Base-by-base conservation (phyloP, 208 protist species). In the Leishmania arabica region DNA sequence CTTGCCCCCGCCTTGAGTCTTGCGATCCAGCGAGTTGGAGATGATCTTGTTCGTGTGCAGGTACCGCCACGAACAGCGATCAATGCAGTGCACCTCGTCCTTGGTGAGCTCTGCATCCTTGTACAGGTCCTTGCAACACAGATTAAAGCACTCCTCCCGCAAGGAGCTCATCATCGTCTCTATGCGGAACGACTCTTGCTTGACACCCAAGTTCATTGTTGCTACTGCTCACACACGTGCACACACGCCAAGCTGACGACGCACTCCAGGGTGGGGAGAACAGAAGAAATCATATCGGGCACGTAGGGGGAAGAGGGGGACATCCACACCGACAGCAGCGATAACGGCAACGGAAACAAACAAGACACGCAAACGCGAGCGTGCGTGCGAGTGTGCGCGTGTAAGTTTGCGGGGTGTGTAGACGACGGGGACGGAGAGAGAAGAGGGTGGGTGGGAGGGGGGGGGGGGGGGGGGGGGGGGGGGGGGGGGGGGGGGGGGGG, bases 161-260 rank as follows among this genome's bases (percentile, higher is more conserved):
- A 97, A 53, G 11, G 89, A 85, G 42, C 79, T 90, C 92, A 98
- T 96, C 78, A 98, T 89, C 45, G 88, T 86, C 84, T 98, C 95
- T 60, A 97, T 91, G 74, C 92, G 93, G 79, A 93, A 97, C 0
- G 95, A 95, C 82, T 98, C 93, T 80, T 97, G 88, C 80, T 98
- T 97, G 27, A 95, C 86, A 9, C 51, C 88, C 40, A 98, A 34
- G 66, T 95, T 93, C 95, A 98, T 98, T 11, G 65, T 45, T 8
- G 37, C 66, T 71, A 13, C 21, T 53, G 2, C 45, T 47, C 40
- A 9, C 66, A 13, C 15, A 71, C 40, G 5, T 24, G 21, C 17
- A n/a, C 66, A 24, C 66, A 71, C 34, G 17, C 15, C 37, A 73
- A n/a, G 45, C 27, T 11, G 24, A 8, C 3, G 13, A 40, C 62